A percentile compares a stretch with the other conserved stretches of the same genome.
Conservation (phyloP, 192 early-diverging fungal species). For the Backusella luteola region DNA sequence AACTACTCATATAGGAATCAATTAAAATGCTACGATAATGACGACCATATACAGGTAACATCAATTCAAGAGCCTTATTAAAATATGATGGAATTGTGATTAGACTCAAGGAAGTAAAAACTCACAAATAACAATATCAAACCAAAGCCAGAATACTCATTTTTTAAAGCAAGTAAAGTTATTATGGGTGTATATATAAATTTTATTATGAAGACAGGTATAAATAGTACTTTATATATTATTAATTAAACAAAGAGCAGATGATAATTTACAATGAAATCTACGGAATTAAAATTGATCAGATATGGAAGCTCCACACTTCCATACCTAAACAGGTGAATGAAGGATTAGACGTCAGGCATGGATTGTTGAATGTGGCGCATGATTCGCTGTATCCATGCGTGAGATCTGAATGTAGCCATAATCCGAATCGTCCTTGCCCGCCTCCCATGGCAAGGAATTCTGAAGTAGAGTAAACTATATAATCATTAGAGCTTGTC, state of each 20-base stretch:
- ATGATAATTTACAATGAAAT: neutral
- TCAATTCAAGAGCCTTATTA: neutral
- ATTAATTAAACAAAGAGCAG: neutral
- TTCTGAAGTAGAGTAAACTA: slow-evolving; percentile 64
- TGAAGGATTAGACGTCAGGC: neutral
- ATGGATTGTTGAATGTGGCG: slow-evolving; percentile 13
- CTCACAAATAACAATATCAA: neutral
- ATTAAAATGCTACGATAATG: neutral
- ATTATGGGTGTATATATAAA: neutral
- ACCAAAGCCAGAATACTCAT: no score
- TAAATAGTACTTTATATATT: neutral
- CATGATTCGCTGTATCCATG: slow-evolving; percentile 58
- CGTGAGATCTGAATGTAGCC: slow-evolving; percentile 69
- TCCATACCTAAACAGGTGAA: slow-evolving; percentile 16
- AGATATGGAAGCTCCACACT: slow-evolving; percentile 8
- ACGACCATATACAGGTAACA: neutral
- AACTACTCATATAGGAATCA: neutral
- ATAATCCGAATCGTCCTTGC: slow-evolving; percentile 72
- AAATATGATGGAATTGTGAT: neutral
- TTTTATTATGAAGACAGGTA: neutral
- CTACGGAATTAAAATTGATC: neutral
- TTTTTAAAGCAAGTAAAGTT: neutral
- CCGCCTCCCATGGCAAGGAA: slow-evolving; percentile 79
- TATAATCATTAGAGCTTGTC: slow-evolving; percentile 73
- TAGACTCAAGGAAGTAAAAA: neutral